These are phyloP conservation scores for Pseudonitzschia multiseries DNA, from an alignment of 108 stramenopile genomes.

Conservation along the genomic window DNA sequence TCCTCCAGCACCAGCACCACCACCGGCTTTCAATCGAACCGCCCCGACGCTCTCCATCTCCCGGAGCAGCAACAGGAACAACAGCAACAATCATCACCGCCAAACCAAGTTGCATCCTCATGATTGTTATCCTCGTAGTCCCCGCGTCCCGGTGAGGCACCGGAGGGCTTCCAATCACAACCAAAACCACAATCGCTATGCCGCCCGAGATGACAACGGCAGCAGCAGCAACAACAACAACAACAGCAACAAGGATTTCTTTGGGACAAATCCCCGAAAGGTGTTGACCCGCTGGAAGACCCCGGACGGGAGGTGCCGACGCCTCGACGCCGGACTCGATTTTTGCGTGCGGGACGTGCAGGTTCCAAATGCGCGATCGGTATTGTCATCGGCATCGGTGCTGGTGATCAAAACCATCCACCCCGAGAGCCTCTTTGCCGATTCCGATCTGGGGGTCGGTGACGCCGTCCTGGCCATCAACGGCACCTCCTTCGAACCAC, in stretches of 20 bases:
- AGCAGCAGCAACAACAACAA: not conserved
- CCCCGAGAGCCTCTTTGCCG: not conserved
- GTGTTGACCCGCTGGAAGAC: not conserved
- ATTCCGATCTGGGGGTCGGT: not conserved
- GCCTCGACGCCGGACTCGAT: constrained; percentile 10
- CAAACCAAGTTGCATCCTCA: too few species aligned
- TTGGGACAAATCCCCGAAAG: not conserved
- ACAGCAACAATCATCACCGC: too few species aligned
- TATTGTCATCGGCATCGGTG: not conserved
- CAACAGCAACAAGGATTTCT: not conserved
- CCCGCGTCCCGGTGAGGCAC: too few species aligned
- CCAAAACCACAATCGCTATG: not conserved
- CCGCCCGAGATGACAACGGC: not conserved
- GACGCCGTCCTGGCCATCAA: constrained; percentile 11
- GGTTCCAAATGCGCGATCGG: too few species aligned
- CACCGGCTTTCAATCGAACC: too few species aligned
- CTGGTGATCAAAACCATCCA: not conserved
- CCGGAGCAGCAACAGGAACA: too few species aligned
- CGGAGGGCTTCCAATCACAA: not conserved
- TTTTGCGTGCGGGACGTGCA: constrained; percentile 1
- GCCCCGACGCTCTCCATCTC: too few species aligned
- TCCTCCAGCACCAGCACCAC: too few species aligned
- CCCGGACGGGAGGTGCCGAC: not conserved
- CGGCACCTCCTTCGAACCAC: not conserved
- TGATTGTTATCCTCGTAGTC: too few species aligned